Percentiles rank a stretch among this genome's conserved stretches.
These are phyloP conservation scores for Starmerella tilneyi DNA, from an alignment of 805 yeast genomes.

Conservation along the genomic window DNA sequence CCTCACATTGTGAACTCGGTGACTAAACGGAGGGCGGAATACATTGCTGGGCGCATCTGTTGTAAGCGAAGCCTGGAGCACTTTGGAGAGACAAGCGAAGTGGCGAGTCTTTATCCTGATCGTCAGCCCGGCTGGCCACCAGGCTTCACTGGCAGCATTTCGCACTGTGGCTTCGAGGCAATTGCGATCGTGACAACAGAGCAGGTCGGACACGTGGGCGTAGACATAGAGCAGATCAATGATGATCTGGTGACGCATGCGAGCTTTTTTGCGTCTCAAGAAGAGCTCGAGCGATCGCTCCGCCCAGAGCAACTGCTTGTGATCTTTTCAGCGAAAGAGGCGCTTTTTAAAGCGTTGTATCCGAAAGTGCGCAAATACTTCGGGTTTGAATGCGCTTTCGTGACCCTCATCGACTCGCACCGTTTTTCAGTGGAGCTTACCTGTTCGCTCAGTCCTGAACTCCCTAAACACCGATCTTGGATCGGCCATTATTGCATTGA, in stretches of 20 bases:
- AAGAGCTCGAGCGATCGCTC: not conserved
- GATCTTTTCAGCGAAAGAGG: slow-evolving; percentile 17
- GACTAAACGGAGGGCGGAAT: slow-evolving; percentile 14
- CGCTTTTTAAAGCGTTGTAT: slow-evolving; percentile 16
- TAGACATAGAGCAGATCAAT: slow-evolving; percentile 13
- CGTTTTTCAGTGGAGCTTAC: not conserved
- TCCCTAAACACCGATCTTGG: not conserved
- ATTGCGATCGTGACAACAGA: slow-evolving; percentile 7
- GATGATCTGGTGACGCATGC: not conserved
- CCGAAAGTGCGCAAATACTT: slow-evolving; percentile 6
- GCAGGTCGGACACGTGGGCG: slow-evolving; percentile 6
- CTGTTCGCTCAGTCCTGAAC: not conserved
- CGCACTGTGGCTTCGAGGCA: slow-evolving; percentile 10
- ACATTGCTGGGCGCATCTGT: slow-evolving; percentile 13
- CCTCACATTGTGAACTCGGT: not conserved
- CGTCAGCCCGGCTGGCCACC: slow-evolving; percentile 16
- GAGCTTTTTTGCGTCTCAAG: not conserved
- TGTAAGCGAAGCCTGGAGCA: slow-evolving; percentile 1
- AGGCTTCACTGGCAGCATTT: slow-evolving; percentile 10
- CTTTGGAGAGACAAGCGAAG: not conserved
- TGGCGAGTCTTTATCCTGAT: not conserved
- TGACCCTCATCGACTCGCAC: not conserved
- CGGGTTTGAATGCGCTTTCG: slow-evolving; percentile 15
- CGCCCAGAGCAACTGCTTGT: not conserved
- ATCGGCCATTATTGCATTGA: not conserved